These are phyloP conservation scores for Calocybe cyanea DNA, from an alignment of 768 basidiomycete species.

Conservation along the genomic window DNA sequence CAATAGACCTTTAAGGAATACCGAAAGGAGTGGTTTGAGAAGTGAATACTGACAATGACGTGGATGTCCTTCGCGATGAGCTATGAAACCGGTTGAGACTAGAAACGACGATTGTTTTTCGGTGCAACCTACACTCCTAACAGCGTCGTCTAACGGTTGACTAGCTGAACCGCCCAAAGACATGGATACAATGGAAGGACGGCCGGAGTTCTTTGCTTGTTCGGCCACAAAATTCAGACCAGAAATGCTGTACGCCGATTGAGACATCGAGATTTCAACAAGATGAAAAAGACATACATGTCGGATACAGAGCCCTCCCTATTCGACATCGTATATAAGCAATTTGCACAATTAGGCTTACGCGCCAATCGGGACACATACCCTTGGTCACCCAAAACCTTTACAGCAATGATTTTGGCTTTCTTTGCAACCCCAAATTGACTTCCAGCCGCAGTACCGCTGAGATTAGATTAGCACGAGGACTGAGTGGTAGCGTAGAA, in stretches of 20 bases:
- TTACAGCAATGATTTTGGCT: constrained; percentile 11
- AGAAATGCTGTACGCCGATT: background rate
- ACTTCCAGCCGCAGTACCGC: constrained; percentile 31
- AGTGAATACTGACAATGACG: constrained; percentile 17
- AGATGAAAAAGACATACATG: constrained; percentile 1
- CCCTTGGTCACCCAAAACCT: constrained; percentile 12
- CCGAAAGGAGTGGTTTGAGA: background rate
- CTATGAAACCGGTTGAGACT: constrained; percentile 7
- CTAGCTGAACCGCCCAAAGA: constrained; percentile 6
- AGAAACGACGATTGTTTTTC: background rate
- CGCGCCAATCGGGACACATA: background rate
- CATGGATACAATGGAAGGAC: constrained; percentile 9
- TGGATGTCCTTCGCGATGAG: constrained; percentile 26
- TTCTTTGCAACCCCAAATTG: constrained; percentile 31
- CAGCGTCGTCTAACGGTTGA: constrained; percentile 5
- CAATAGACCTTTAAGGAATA: background rate
- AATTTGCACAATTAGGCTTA: background rate
- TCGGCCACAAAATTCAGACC: constrained; percentile 2
- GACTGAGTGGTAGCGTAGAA: background rate
- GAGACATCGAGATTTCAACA: background rate
- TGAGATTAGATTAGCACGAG: background rate
- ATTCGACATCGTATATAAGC: background rate
- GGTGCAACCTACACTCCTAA: background rate
- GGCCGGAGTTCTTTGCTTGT: background rate
- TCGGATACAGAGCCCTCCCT: constrained; percentile 10